A percentile compares a stretch with the other conserved stretches of the same genome.
These are phyloP conservation scores for Cryptococcus hybrid DNA, from an alignment of 1,284 basidiomycete genomes.

Conservation along the genomic window DNA sequence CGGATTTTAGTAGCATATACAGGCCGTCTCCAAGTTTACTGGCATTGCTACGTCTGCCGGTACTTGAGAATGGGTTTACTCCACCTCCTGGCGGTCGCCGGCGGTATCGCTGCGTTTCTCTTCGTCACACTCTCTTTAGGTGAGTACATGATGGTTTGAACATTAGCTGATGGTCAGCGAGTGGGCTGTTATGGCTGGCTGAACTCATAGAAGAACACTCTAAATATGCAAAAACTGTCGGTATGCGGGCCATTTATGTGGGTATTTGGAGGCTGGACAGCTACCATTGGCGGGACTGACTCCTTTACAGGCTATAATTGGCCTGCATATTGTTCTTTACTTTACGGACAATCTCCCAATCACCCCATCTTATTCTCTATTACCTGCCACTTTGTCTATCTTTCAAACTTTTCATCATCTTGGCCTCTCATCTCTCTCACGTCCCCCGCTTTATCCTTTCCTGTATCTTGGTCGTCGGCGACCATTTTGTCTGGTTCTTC, in stretches of 20 bases:
- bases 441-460: slow-evolving; percentile 78
- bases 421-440: slow-evolving; percentile 91
- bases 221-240: slow-evolving; percentile 69
- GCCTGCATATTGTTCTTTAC: slow-evolving; percentile 72
- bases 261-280: slow-evolving; percentile 42
- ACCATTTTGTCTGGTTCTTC: slow-evolving; percentile 95
- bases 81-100: slow-evolving; percentile 58
- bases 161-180: slow-evolving; percentile 58
- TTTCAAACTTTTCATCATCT: slow-evolving; percentile 79
- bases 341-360: slow-evolving; percentile 75
- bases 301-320: slow-evolving; percentile 65
- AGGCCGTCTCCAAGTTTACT: not conserved
- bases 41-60: not conserved
- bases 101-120: slow-evolving; percentile 65
- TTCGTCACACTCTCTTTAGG: slow-evolving; percentile 79
- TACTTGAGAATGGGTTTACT: slow-evolving; percentile 25
- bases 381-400: slow-evolving; percentile 77
- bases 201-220: slow-evolving; percentile 94
- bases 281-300: slow-evolving; percentile 1
- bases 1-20: no score
- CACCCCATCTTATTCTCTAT: slow-evolving; percentile 70
- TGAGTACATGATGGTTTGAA: slow-evolving; percentile 38
- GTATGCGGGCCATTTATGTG: slow-evolving; percentile 81
- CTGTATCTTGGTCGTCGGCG: slow-evolving; percentile 73
- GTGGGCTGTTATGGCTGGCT: slow-evolving; percentile 85